Evolutionary conservation across 768 basidiomycete species (phyloP), one percentile per base, ranked within the genome.

Genomic region (Trichaptum fuscoviolaceum): DNA sequence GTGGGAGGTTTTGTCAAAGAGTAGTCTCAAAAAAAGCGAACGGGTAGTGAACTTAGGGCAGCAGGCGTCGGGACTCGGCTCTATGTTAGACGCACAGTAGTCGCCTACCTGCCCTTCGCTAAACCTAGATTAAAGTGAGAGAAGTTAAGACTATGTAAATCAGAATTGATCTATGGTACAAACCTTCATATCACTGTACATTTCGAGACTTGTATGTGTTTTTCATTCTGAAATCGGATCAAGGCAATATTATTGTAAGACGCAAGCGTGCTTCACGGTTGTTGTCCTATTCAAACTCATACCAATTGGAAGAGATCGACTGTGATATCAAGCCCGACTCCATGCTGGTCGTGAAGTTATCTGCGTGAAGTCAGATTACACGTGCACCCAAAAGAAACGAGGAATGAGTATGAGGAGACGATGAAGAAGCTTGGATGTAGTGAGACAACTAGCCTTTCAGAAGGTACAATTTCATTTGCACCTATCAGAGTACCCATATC

Each of bases 131-230:
- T 79, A 83, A 82, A 69, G 90, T 88, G 75, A 82, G 90, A 42
- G 85, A 90, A 73, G 88, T 95, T 63, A 92, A 91, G 93, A 93
- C 92, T 4, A n/a, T n/a, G n/a, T n/a, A 79, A 92, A 20, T 81
- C 91, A 0, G 92, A 95, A 75, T 95, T 91, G 73, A 75, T 96
- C 70, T 90, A 89, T 74, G 85, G 90, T 91, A 63, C 62, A 81
- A 74, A 30, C 25, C 30, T 25, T 25, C 24, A 61, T 24, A 57
- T 35, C 25, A 35, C 70, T 67, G 2, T 30, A 30, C 2, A 30
- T 3, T 3, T 3, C 30, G 8, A 30, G 8, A 30, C 58, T 36
- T 64, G 26, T 34, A 64, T 65, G 25, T 25, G n/a, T 66, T 17
- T 62, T 64, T 57, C 63, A 34, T 60, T 67, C 30, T 71, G 86